Evolutionary conservation across 345 rosid species (phyloP), one percentile per base, ranked within the genome.

Genomic region (Rhizophora apiculata): DNA sequence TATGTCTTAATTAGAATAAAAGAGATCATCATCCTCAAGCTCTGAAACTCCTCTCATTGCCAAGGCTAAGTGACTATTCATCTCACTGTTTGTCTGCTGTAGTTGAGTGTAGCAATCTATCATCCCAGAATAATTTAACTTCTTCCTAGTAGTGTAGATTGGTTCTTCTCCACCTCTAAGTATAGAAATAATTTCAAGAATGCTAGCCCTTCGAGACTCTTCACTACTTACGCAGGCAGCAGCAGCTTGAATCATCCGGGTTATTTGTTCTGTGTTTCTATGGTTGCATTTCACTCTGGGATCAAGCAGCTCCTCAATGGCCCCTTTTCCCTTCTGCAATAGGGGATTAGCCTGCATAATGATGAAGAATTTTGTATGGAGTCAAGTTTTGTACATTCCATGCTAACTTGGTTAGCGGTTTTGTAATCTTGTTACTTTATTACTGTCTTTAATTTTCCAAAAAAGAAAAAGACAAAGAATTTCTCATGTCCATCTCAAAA

Each of bases 31-130:
- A 0, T 87, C 97, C 71, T 85, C 97, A 72, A 80, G 74, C 58
- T 91, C 97, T 0, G 92, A 71, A 71, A 89, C 93, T 73, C 98
- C 97, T 8, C 87, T 78, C 95, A 94, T 91, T 8, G 96, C 97
- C 77, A 94, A 75, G 16, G 96, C 96, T 64, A 94, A 76, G 80
- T 94, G 98, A 72, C 88, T 80, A 39, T 78, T 87, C 92, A 89
- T 87, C 86, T 94, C 98, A 21, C 80, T 88, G 73, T 83, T 89
- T 6, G 90, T 84, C 57, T 74, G 82, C 19, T 89, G 96, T 49
- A 87, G 62, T 34, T 82, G 91, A 59, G 85, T 77, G 71, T 80
- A 87, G 70, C 88, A 84, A 68, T 92, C 95, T 16, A 85, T 77
- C 9, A 83, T 79, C 48, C 93, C 90, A 0, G 94, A 84, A 78